Evolutionary conservation across 495 filamentous ascomycete species (phyloP).

Genomic region (Chaetomium fimeti): DNA sequence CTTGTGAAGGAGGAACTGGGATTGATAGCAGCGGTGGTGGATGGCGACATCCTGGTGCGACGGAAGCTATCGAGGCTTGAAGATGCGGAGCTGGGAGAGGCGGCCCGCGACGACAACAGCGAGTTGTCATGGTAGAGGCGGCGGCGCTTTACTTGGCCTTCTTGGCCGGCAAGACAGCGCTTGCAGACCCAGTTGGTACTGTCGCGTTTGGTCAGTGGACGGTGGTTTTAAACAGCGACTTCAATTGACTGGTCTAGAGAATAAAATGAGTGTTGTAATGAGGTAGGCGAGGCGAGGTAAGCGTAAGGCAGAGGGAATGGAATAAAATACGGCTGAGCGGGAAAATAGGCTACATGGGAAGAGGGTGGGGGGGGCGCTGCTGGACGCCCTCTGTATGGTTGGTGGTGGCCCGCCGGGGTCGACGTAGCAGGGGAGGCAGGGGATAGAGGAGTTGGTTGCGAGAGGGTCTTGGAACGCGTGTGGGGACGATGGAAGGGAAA

Average conservation of each 20-base stretch:
- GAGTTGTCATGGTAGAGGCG: constrained; percentile 23
- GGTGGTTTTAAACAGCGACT: not conserved
- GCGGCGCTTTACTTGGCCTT: constrained; percentile 10
- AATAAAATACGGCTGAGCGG: constrained; percentile 14
- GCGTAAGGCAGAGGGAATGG: not conserved
- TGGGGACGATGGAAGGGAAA: constrained; percentile 5
- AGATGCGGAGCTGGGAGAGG: constrained; percentile 14
- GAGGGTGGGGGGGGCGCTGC: constrained; percentile 13
- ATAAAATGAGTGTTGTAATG: not conserved
- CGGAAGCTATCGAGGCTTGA: not conserved
- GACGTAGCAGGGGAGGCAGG: constrained; percentile 4
- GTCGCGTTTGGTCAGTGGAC: constrained; percentile 5
- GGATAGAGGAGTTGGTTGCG: not conserved
- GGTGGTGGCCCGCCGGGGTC: not conserved
- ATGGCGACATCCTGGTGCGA: constrained; percentile 13
- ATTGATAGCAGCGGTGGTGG: not conserved
- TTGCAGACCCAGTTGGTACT: constrained; percentile 25
- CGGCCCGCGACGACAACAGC: constrained; percentile 20
- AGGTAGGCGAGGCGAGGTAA: constrained; percentile 3
- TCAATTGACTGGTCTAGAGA: not conserved
- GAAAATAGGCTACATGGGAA: constrained; percentile 16
- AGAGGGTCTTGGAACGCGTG: constrained; percentile 1
- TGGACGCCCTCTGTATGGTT: not conserved
- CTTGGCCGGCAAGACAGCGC: constrained; percentile 20
- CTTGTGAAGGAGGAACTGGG: not conserved